These are phyloP conservation scores for Auricularia sp. DNA, from an alignment of 768 basidiomycete genomes.

Conservation along the genomic window DNA sequence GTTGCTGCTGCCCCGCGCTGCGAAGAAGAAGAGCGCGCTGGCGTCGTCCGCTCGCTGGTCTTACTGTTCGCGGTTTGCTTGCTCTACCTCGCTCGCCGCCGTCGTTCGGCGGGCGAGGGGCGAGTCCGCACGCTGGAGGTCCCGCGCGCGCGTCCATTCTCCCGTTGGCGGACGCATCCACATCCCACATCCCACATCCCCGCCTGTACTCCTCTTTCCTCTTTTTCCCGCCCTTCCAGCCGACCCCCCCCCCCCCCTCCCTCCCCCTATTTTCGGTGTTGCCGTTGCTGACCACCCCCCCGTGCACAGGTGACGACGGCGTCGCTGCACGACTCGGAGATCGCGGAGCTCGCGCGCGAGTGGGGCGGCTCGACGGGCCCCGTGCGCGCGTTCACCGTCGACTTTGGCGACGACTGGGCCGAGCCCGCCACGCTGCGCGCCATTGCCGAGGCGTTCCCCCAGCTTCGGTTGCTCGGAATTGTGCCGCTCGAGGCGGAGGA, in stretches of 20 bases:
- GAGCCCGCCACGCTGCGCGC: neutral
- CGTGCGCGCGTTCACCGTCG: neutral
- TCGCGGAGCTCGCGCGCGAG: neutral
- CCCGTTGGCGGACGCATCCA: neutral
- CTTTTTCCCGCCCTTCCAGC: too few relatives aligned
- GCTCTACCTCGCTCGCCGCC: too few relatives aligned
- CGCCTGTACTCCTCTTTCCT: too few relatives aligned
- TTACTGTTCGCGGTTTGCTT: too few relatives aligned
- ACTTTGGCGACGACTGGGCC: neutral
- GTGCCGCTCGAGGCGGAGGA: neutral
- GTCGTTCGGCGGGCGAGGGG: neutral
- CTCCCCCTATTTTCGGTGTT: neutral
- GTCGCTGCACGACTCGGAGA: neutral
- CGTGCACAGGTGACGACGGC: neutral
- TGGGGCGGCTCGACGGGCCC: neutral
- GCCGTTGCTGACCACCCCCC: neutral
- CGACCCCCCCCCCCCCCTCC: too few relatives aligned
- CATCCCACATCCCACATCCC: neutral
- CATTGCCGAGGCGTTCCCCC: neutral
- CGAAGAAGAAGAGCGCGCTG: too few relatives aligned
- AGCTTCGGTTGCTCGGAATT: neutral
- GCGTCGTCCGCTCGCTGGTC: too few relatives aligned
- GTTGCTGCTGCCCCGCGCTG: too few relatives aligned
- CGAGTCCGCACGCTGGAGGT: neutral
- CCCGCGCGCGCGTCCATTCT: neutral